Evolutionary conservation across 2,329 filamentous ascomycete species (phyloP), one percentile per base, ranked within the genome.

Genomic region (Uncinocarpus reesii): DNA sequence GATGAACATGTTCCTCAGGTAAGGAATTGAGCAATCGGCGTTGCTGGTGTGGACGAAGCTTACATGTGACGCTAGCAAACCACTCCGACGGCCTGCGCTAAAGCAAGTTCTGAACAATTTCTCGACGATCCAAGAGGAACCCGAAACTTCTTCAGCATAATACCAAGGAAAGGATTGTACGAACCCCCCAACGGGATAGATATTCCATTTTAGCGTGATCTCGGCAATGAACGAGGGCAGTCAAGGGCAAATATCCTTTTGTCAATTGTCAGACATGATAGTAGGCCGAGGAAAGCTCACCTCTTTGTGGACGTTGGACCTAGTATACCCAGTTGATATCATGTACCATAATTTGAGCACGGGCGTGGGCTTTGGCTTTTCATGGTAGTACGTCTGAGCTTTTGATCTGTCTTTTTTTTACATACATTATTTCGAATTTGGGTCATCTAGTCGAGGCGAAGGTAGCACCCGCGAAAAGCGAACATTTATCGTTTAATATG

Each of bases 21-120:
- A 35, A 34, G 28, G 8, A 26, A 16, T n/a, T 10, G 3, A 26
- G n/a, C 18, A 10, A 11, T 2, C 26, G 20, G n/a, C n/a, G 16
- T 11, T 23, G 26, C 23, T 13, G 13, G 21, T 7, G 18, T 18
- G 15, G 7, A 34, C 7, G 4, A 18, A 18, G 15, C 36, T 40
- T 6, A 40, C 13, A 15, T 7, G 5, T 8, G 11, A 24, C 11
- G 8, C 20, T 24, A 74, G 74, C 34, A 82, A 82, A 63, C 79
- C 78, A 0, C 93, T 95, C 54, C 77, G 85, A 42, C 72, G 88
- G n/a, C 86, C 85, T 1, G 85, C 85, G 4, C 72, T 95, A 49
- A 93, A 93, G 64, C 83, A 89, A 58, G 86, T 94, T 0, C 71
- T 94, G 10, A 86, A 83, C 60, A 87, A 75, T 46, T 80, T 87